Conservation (phyloP, 1,284 basidiomycete species). For the Cryptococcus sp. region DNA sequence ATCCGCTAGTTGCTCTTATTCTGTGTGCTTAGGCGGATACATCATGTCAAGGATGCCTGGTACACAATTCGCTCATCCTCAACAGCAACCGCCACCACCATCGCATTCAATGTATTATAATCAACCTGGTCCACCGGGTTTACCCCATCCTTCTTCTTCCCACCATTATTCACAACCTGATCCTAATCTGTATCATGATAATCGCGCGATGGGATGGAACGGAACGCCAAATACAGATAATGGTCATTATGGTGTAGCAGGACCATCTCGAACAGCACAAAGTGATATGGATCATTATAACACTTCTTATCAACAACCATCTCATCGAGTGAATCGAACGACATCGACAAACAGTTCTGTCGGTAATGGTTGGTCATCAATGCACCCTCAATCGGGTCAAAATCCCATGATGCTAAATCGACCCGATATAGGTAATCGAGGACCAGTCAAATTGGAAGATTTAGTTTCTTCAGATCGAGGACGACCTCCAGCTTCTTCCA, state of each 20-base stretch:
- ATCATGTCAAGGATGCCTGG: neutral
- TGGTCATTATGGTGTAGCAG: no score
- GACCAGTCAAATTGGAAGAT: constrained; percentile 21
- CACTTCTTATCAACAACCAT: neutral
- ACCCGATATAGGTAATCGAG: neutral
- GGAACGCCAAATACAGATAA: neutral
- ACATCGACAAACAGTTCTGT: neutral
- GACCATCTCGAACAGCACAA: no score
- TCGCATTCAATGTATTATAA: neutral
- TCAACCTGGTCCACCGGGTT: neutral
- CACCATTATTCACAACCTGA: no score
- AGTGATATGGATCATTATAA: neutral
- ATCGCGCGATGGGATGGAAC: neutral
- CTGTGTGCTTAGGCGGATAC: no score
- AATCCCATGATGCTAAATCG: neutral
- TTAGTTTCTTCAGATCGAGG: constrained; percentile 10
- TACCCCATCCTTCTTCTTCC: no score
- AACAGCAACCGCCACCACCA: neutral
- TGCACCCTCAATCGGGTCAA: constrained; percentile 3
- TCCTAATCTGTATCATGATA: no score
- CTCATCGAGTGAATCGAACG: neutral
- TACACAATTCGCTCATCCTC: neutral
- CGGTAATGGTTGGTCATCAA: constrained; percentile 10
- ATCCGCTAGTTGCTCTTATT: no score
- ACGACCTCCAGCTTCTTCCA: neutral